Percentiles rank a stretch among this genome's conserved stretches.
These are phyloP conservation scores for Solanum chilense DNA, from an alignment of 257 asterid genomes.

Conservation along the genomic window DNA sequence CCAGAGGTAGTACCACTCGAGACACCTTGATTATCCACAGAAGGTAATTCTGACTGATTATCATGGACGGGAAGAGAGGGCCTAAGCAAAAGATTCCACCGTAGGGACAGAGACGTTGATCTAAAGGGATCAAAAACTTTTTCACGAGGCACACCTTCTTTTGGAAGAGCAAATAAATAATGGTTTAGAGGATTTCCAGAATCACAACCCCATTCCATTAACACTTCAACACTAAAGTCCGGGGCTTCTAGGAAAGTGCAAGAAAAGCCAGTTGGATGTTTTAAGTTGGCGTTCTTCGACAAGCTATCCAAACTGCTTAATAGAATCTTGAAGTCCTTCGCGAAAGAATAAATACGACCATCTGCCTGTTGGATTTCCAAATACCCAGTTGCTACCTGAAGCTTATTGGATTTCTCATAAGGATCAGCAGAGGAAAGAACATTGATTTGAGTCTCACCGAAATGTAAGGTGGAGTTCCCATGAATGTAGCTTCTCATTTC, in stretches of 20 bases:
- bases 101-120: constrained; percentile 82
- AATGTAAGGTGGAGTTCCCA: constrained; percentile 63
- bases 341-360: constrained; percentile 67
- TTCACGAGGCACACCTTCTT: constrained; percentile 72
- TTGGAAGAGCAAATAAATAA: constrained; percentile 90
- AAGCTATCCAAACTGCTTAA: constrained; percentile 85
- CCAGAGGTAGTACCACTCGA: constrained; percentile 32
- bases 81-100: constrained; percentile 78
- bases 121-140: constrained; percentile 87
- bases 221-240: constrained; percentile 60
- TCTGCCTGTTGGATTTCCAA: constrained; percentile 95
- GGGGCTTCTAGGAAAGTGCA: constrained; percentile 80
- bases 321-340: constrained; percentile 73
- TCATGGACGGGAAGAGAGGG: constrained; percentile 44
- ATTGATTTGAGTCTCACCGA: constrained; percentile 71
- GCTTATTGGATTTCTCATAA: constrained; percentile 73
- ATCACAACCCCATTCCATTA: constrained; percentile 97
- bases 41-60: constrained; percentile 26
- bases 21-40: constrained; percentile 27
- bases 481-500: constrained; percentile 99
- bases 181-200: constrained; percentile 93
- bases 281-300: constrained; percentile 54
- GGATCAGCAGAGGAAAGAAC: constrained; percentile 93
- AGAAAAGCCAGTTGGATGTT: constrained; percentile 46
- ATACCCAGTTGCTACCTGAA: constrained; percentile 49